These are phyloP conservation scores for Lagerstroemia speciosa DNA, from an alignment of 345 rosid genomes.

Conservation along the genomic window DNA sequence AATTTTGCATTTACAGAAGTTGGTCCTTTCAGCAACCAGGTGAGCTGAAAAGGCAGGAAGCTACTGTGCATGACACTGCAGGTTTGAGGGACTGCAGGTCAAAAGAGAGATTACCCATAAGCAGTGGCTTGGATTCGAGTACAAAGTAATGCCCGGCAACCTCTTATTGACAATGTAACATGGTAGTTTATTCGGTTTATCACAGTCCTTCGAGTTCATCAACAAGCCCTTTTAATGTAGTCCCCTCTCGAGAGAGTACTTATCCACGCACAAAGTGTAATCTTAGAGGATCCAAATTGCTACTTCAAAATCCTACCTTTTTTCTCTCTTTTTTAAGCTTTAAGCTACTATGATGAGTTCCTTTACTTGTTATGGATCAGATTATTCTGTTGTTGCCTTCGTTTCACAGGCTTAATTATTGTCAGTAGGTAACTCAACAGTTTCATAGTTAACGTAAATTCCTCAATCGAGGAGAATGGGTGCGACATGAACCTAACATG, in stretches of 20 bases:
- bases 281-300: conserved; percentile 68
- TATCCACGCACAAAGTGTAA: conserved; percentile 64
- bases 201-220: conserved; percentile 62
- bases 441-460: too few relatives aligned
- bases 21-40: neutral
- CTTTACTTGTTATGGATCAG: too few relatives aligned
- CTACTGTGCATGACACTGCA: neutral
- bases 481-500: neutral
- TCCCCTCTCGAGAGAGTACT: conserved; percentile 78
- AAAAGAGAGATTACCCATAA: neutral
- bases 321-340: too few relatives aligned
- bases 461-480: too few relatives aligned
- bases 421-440: too few relatives aligned
- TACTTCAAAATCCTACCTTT: too few relatives aligned
- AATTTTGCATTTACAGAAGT: neutral
- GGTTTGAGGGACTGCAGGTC: neutral
- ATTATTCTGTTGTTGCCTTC: too few relatives aligned
- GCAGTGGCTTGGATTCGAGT: neutral
- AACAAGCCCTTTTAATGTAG: conserved; percentile 53
- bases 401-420: too few relatives aligned
- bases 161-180: neutral
- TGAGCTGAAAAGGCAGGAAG: neutral
- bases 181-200: neutral
- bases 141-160: neutral
- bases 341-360: too few relatives aligned